phyloP scores from a whole-genome alignment of 163 green algal genomes.

The Coccomyxa subellipsoidea region DNA sequence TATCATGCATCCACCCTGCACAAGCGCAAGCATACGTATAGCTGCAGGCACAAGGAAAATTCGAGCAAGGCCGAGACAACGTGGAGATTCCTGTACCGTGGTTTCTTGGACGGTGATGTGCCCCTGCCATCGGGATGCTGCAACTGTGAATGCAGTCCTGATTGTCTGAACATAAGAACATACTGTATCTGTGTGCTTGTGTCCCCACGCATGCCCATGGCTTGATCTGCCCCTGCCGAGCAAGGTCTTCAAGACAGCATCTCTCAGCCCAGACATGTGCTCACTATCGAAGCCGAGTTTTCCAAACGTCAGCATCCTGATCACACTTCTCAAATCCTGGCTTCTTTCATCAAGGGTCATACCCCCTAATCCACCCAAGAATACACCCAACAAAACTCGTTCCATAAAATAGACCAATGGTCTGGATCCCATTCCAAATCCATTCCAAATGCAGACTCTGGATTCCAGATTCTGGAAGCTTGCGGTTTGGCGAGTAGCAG shows the following conservation, averaged over 20 bases:
- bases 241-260: not conserved
- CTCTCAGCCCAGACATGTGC: not conserved
- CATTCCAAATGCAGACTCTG: no score
- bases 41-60: no score
- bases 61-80: no score
- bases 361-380: no score
- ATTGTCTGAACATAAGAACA: not conserved
- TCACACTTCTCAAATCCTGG: not conserved
- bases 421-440: no score
- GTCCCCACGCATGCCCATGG: not conserved
- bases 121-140: not conserved
- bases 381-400: no score
- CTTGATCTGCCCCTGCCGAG: not conserved
- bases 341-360: no score
- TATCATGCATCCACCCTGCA: slow-evolving; percentile 55
- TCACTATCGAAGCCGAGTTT: not conserved
- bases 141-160: not conserved
- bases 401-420: no score
- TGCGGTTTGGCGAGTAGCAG: no score
- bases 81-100: not conserved
- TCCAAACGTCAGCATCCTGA: no score
- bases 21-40: not conserved
- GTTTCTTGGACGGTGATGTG: not conserved
- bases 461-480: no score
- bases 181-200: not conserved